These are phyloP conservation scores for Casuarina glauca DNA, from an alignment of 306 rosid genomes.

Conservation along the genomic window DNA sequence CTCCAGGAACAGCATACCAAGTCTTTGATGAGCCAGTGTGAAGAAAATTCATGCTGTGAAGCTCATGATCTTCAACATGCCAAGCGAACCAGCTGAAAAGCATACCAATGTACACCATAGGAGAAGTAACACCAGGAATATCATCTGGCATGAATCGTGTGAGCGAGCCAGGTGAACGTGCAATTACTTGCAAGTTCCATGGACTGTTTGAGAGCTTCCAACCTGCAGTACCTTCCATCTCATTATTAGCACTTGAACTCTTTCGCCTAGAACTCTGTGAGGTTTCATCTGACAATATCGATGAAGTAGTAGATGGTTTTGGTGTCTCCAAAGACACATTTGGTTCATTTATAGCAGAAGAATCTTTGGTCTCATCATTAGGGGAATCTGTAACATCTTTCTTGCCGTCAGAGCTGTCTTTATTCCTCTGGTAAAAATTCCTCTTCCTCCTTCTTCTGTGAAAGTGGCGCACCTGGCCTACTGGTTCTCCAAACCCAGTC, in stretches of 20 bases:
- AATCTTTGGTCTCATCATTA: conserved; percentile 29
- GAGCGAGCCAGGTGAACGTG: conserved; percentile 96
- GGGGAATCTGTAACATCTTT: conserved; percentile 38
- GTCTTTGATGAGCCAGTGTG: conserved; percentile 96
- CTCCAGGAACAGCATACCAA: conserved; percentile 98
- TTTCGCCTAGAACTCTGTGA: conserved; percentile 48
- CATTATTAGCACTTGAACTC: conserved; percentile 45
- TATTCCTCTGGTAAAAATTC: conserved; percentile 62
- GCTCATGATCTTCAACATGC: conserved; percentile 99
- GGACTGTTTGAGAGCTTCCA: conserved; percentile 99
- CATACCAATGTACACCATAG: conserved; percentile 98
- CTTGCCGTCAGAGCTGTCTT: conserved; percentile 47
- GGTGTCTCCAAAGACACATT: conserved; percentile 38
- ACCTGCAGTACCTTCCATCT: conserved; percentile 90
- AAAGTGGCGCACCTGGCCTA: conserved; percentile 61
- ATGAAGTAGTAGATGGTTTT: conserved; percentile 33
- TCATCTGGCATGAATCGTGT: conserved; percentile 99
- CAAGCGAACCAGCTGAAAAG: conserved; percentile 99
- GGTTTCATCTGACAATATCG: conserved; percentile 47
- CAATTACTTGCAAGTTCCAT: conserved; percentile 96
- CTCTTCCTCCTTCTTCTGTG: conserved; percentile 74
- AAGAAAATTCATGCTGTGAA: conserved; percentile 97
- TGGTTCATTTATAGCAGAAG: conserved; percentile 30
- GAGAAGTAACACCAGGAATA: conserved; percentile 98
- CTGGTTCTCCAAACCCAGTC: conserved; percentile 85